Base-by-base conservation (phyloP, 345 rosid species). In the Nasturtium officinale region DNA sequence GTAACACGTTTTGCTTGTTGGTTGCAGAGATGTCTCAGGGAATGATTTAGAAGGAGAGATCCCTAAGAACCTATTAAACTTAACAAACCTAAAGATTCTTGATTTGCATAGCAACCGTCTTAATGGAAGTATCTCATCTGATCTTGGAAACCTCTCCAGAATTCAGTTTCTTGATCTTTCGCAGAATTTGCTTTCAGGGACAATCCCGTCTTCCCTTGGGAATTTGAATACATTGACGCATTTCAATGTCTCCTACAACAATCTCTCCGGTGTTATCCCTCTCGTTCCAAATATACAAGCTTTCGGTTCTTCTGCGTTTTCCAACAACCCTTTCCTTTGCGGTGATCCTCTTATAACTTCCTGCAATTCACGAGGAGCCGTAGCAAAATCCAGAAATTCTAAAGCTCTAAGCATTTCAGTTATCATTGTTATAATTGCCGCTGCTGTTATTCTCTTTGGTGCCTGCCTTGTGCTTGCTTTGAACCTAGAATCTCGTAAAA, bases 1-100 rank as follows among this genome's bases (percentile, higher is more conserved):
- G n/a, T n/a, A n/a, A n/a, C n/a, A n/a, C n/a, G n/a, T n/a, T n/a
- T n/a, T n/a, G n/a, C n/a, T n/a, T 74, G 28, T 87, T 85, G 92
- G 60, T 53, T 86, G 84, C 89, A 95, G 97, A 85, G 89, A 93
- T 85, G 73, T 93, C 65, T 90, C 97, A 59, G 89, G 87, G 13
- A 93, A 93, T 89, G 74, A 42, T 30, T 78, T 93, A 62, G 82
- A 69, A 64, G 96, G 97, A 69, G 84, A 82, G 67, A 82, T 90
- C 75, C 88, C 97, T n/a, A 65, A 42, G 61, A 77, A 84, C 16
- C 72, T 93, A 59, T 73, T 83, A 73, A 89, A 90, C 82, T 79
- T 93, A 84, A 82, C 89, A 60, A 78, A 80, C 80, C 81, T 93
- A 56, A 78, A 90, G 86, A 79, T 93, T 17, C 96, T 93, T 51